Evolutionary conservation across 2,329 filamentous ascomycete genomes (phyloP).

Genomic region (Diaporthe eres): DNA sequence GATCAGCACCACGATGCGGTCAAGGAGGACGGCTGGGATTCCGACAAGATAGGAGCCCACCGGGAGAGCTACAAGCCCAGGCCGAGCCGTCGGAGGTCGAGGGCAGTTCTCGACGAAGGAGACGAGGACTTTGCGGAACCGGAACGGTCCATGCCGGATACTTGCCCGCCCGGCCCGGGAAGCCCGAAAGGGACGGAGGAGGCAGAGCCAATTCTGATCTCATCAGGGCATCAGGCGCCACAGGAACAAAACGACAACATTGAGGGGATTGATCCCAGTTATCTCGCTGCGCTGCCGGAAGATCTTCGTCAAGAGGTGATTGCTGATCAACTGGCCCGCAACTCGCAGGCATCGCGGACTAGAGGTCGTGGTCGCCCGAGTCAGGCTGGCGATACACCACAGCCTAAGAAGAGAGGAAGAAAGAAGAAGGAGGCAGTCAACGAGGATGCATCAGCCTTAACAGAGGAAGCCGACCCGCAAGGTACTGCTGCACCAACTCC

Average conservation of each 20-base stretch:
- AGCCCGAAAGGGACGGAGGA: background rate
- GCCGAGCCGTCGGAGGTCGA: constrained; percentile 36
- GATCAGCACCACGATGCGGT: background rate
- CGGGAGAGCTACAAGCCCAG: constrained; percentile 31
- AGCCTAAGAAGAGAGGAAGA: constrained; percentile 49
- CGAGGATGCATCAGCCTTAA: constrained; percentile 22
- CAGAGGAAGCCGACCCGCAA: constrained; percentile 34
- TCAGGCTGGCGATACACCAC: constrained; percentile 11
- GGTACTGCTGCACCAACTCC: background rate
- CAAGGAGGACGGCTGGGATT: constrained; percentile 28
- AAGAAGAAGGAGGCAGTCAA: constrained; percentile 46
- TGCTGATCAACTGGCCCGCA: constrained; percentile 28
- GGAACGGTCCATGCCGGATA: constrained; percentile 38
- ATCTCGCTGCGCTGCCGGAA: constrained; percentile 38
- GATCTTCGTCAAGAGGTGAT: constrained; percentile 39
- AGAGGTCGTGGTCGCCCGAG: constrained; percentile 37
- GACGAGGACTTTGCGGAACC: constrained; percentile 8
- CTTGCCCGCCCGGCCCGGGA: constrained; percentile 25
- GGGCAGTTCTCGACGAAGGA: constrained; percentile 1
- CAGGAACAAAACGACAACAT: background rate
- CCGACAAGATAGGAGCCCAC: constrained; percentile 31
- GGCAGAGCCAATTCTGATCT: constrained; percentile 15
- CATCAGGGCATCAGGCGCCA: constrained; percentile 20
- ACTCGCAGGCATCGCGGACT: constrained; percentile 39
- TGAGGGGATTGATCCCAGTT: constrained; percentile 34